Base-by-base conservation (phyloP, 352 stramenopile genomes). In the Globisporangium echinulatum region DNA sequence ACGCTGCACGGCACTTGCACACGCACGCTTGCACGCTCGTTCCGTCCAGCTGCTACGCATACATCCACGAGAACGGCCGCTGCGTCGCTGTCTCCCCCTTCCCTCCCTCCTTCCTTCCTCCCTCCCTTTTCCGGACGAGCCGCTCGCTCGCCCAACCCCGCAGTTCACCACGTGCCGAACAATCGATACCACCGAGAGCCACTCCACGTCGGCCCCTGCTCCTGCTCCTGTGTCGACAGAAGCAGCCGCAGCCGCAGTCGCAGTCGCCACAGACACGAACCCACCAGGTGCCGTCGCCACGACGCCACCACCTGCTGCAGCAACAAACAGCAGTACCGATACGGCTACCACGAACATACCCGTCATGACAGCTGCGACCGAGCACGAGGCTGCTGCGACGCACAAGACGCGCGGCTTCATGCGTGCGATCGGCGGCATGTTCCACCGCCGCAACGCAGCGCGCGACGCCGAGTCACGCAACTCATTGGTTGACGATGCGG, bases 341-440 rank as follows among this genome's bases (percentile, higher is more conserved):
- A 33, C 25, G 25, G 25, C 25, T 33, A 33, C 25, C 25, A 33
- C 25, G 25, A 33, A 33, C 25, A 33, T 33, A 33, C 25, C 46
- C 15, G 17, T 10, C 7, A 33, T 54, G 49, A 49, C 51, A 17
- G 33, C 25, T 7, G 15, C 52, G 5, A 15, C 15, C 52, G 17
- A 33, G 13, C 48, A 49, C 25, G 49, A 58, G 7, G 58, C 56
- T 54, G 49, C 46, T 9, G 10, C 46, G 3, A 33, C 59, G 25
- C 25, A 64, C 62, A 83, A 78, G 58, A 70, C 69, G 47, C 66
- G 70, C 52, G 67, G 67, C 51, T 66, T 86, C 17, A 75, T 86
- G 50, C 72, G 71, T 19, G 74, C 72, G 13, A 69, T 86, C 55
- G 76, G 76, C 50, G 66, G 70, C 25, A 51, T 86, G 17, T 82